phyloP scores from a whole-genome alignment of 768 basidiomycete genomes.

The Royoungia palumana region DNA sequence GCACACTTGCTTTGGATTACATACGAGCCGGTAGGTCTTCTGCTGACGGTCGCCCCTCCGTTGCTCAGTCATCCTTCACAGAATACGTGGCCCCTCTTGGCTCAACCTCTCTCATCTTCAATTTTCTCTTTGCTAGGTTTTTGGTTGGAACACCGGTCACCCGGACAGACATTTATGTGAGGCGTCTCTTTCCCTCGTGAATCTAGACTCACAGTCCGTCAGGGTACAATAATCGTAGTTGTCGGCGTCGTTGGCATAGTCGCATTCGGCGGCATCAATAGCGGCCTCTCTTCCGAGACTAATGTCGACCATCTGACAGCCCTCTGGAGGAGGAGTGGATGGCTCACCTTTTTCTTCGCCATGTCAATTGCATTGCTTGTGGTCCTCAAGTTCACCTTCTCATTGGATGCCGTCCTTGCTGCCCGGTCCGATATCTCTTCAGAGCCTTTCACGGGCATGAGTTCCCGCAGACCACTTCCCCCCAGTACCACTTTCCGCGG shows the following conservation, averaged over 20 bases:
- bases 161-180: slow-evolving; percentile 74
- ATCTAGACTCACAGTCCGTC: slow-evolving; percentile 1
- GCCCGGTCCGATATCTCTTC: slow-evolving; percentile 69
- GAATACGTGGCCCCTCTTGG: slow-evolving; percentile 97
- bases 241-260: slow-evolving; percentile 86
- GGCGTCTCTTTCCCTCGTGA: slow-evolving; percentile 21
- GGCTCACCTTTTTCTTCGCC: slow-evolving; percentile 88
- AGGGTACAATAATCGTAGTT: slow-evolving; percentile 83
- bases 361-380: slow-evolving; percentile 67
- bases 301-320: slow-evolving; percentile 71
- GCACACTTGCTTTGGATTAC: slow-evolving; percentile 82
- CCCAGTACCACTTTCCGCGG: slow-evolving; percentile 28
- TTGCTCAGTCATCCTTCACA: slow-evolving; percentile 26
- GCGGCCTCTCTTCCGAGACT: slow-evolving; percentile 71
- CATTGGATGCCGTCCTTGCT: slow-evolving; percentile 70
- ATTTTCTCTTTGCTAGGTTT: slow-evolving; percentile 91
- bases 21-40: slow-evolving; percentile 69
- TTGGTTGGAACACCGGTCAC: slow-evolving; percentile 85
- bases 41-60: not conserved
- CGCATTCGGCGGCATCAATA: slow-evolving; percentile 80
- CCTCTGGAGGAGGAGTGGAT: slow-evolving; percentile 83
- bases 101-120: slow-evolving; percentile 91
- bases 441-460: slow-evolving; percentile 47
- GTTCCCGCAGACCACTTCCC: slow-evolving; percentile 22
- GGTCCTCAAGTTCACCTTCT: slow-evolving; percentile 63